Conservation (phyloP, 2,329 filamentous ascomycete species). For the Taxawa tesnikishii region DNA sequence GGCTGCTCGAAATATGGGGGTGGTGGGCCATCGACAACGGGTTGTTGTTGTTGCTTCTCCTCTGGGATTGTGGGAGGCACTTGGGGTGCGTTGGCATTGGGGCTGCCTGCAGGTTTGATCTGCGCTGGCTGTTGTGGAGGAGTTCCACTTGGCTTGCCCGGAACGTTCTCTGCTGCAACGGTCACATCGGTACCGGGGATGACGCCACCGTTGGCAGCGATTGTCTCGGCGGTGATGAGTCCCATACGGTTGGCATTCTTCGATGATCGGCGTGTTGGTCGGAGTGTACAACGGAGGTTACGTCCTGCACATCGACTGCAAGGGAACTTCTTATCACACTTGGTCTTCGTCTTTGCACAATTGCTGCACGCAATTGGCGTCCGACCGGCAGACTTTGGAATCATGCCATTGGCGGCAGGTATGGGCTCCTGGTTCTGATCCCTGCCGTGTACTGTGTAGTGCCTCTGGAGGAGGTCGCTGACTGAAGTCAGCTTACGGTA, state of each 20-base stretch:
- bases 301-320: constrained; percentile 38
- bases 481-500: constrained; percentile 6
- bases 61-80: constrained; percentile 13
- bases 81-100: constrained; percentile 11
- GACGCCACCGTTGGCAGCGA: constrained; percentile 9
- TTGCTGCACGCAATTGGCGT: constrained; percentile 42
- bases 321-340: constrained; percentile 43
- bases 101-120: constrained; percentile 19
- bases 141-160: constrained; percentile 6
- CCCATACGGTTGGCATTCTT: constrained; percentile 27
- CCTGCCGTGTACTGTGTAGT: constrained; percentile 39
- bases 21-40: constrained; percentile 21
- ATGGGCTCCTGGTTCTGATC: constrained; percentile 37
- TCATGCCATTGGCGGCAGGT: constrained; percentile 35
- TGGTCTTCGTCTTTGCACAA: constrained; percentile 42
- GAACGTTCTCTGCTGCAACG: constrained; percentile 9
- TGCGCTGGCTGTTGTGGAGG: constrained; percentile 22
- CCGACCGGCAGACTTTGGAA: constrained; percentile 38
- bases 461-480: constrained; percentile 38
- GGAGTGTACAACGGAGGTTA: constrained; percentile 34
- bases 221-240: constrained; percentile 12
- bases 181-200: constrained; percentile 10
- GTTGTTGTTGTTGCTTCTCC: constrained; percentile 14
- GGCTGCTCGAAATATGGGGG: constrained; percentile 29
- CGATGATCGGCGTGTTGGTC: constrained; percentile 35